phyloP scores from a whole-genome alignment of 768 basidiomycete species.

The Calvatia gigantea region DNA sequence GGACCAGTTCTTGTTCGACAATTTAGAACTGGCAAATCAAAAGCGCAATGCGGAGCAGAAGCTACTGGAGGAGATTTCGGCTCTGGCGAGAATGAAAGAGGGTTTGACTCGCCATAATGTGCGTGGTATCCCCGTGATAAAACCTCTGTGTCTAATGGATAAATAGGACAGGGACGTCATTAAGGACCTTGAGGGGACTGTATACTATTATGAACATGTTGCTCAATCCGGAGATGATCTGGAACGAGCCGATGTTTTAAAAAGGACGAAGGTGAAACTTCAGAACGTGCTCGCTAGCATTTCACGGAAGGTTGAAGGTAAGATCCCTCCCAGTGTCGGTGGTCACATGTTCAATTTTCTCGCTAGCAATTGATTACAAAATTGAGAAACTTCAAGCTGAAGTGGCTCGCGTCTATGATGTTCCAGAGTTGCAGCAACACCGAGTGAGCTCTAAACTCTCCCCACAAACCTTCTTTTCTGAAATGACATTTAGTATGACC shows the following conservation, averaged over 20 bases:
- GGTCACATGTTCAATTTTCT: neutral
- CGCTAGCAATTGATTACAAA: conserved; percentile 49
- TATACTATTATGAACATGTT: conserved; percentile 72
- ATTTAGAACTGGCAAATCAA: conserved; percentile 40
- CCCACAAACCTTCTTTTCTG: neutral
- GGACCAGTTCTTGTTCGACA: conserved; percentile 67
- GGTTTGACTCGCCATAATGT: conserved; percentile 56
- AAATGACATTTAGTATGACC: conserved; percentile 56
- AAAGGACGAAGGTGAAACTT: conserved; percentile 46
- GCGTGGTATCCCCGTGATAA: conserved; percentile 19
- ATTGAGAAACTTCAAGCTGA: conserved; percentile 43
- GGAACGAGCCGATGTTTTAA: conserved; percentile 41
- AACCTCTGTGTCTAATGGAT: neutral
- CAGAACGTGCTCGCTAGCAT: conserved; percentile 49
- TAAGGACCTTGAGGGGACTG: conserved; percentile 53
- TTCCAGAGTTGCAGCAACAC: conserved; percentile 60
- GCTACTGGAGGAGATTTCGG: conserved; percentile 45
- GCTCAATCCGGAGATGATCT: conserved; percentile 45
- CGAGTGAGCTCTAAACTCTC: conserved; percentile 35
- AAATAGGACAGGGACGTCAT: conserved; percentile 60
- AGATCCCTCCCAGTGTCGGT: conserved; percentile 8
- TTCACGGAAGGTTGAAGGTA: conserved; percentile 54
- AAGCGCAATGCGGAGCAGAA: conserved; percentile 34
- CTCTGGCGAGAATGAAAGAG: conserved; percentile 41
- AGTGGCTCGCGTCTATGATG: conserved; percentile 48